These are phyloP conservation scores for Eruca vesicaria DNA, from an alignment of 441 rosid genomes.

Conservation along the genomic window DNA sequence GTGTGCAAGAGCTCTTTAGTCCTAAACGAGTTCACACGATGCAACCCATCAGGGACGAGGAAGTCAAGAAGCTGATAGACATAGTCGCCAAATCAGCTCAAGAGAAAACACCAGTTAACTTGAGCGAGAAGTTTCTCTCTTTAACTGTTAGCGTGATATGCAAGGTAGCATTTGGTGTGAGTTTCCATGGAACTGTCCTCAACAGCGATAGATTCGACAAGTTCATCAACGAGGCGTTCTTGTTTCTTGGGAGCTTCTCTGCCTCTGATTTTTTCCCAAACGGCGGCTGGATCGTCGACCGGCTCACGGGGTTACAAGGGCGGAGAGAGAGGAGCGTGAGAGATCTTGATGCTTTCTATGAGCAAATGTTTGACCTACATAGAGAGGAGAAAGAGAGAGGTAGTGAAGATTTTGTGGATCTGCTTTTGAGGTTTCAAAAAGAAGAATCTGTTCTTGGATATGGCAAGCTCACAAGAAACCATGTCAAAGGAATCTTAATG, in stretches of 20 bases:
- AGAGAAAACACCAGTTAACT: slow-evolving; percentile 32
- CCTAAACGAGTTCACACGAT: slow-evolving; percentile 43
- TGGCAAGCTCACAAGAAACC: slow-evolving; percentile 34
- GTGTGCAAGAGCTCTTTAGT: slow-evolving; percentile 48
- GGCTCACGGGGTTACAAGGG: slow-evolving; percentile 37
- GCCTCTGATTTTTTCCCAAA: slow-evolving; percentile 47
- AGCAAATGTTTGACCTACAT: slow-evolving; percentile 48
- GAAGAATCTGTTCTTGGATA: slow-evolving; percentile 36
- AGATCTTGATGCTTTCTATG: slow-evolving; percentile 39
- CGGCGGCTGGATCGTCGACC: slow-evolving; percentile 55
- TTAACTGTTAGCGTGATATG: slow-evolving; percentile 39
- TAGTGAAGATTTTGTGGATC: slow-evolving; percentile 51
- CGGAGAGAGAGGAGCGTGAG: slow-evolving; percentile 38
- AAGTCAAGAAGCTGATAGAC: slow-evolving; percentile 35
- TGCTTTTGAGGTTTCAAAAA: slow-evolving; percentile 44
- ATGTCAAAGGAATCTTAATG: slow-evolving; percentile 52
- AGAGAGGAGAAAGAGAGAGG: slow-evolving; percentile 18
- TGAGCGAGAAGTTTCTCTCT: slow-evolving; percentile 39
- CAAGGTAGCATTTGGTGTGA: slow-evolving; percentile 47
- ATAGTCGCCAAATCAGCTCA: slow-evolving; percentile 36
- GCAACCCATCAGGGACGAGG: slow-evolving; percentile 45
- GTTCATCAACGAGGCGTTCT: slow-evolving; percentile 35
- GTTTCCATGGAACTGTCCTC: slow-evolving; percentile 35
- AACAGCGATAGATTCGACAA: slow-evolving; percentile 34
- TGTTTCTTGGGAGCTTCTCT: slow-evolving; percentile 40